Evolutionary conservation across 805 yeast species (phyloP).

Genomic region (Blastobotrys americana): DNA sequence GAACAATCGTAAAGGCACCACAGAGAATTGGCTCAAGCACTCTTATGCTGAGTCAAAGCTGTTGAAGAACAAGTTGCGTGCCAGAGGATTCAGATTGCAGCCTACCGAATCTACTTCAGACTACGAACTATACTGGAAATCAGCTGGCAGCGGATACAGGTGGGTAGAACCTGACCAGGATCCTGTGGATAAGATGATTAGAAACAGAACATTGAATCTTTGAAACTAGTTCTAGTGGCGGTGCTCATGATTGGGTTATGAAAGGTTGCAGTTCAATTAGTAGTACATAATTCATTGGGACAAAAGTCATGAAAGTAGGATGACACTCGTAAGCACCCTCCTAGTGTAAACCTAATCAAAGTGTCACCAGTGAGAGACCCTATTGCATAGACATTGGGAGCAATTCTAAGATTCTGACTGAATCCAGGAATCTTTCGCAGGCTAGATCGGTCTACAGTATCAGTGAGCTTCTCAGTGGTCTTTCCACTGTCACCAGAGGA

Average conservation of each 20-base stretch:
- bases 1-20: not conserved
- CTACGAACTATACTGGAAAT: slow-evolving; percentile 76
- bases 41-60: not conserved
- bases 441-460: not conserved
- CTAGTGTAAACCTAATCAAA: slow-evolving; percentile 26
- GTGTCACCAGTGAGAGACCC: slow-evolving; percentile 30
- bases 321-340: slow-evolving; percentile 24
- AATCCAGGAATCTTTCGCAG: not conserved
- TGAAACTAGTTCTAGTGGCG: no score
- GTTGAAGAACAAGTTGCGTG: slow-evolving; percentile 10
- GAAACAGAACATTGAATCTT: no score
- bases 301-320: not conserved
- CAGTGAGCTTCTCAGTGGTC: no score
- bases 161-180: slow-evolving; percentile 91
- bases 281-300: no score
- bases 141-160: slow-evolving; percentile 75
- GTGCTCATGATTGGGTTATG: no score
- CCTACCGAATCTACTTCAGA: slow-evolving; percentile 54
- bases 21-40: not conserved
- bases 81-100: slow-evolving; percentile 12
- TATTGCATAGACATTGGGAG: slow-evolving; percentile 20
- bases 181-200: slow-evolving; percentile 55
- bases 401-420: not conserved
- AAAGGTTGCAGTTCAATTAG: not conserved
- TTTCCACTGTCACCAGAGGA: no score